Conservation (phyloP, 164 flowering plant species). For the Santalum album region DNA sequence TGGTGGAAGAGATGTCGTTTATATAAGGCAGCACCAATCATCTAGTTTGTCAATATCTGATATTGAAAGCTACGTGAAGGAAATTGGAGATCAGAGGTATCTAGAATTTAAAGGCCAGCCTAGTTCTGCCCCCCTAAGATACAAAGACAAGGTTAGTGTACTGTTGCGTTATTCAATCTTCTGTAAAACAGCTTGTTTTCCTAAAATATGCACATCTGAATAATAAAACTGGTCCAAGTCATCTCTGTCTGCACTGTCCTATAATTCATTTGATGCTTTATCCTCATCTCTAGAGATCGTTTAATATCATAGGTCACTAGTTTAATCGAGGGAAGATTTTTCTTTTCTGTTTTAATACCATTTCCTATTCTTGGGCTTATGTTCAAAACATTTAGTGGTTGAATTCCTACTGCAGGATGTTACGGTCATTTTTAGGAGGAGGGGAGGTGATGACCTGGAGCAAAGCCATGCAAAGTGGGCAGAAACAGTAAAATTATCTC, state of each 20-base stretch:
- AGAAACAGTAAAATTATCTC: constrained; percentile 57
- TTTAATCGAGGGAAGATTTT: neutral
- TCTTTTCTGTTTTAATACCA: neutral
- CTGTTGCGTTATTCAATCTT: neutral
- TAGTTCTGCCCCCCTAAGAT: constrained; percentile 42
- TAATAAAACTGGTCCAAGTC: no score
- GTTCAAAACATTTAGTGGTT: neutral
- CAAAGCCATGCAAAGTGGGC: constrained; percentile 85
- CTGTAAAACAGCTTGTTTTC: no score
- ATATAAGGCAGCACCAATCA: constrained; percentile 87
- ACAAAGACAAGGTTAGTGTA: constrained; percentile 79
- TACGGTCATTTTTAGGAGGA: constrained; percentile 90
- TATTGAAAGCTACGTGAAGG: constrained; percentile 66
- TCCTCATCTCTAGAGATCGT: no score
- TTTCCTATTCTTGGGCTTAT: neutral
- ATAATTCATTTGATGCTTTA: no score
- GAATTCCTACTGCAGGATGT: constrained; percentile 68
- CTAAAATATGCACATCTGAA: no score
- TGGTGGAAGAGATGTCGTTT: constrained; percentile 95
- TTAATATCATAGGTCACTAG: no score
- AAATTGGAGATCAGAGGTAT: constrained; percentile 79
- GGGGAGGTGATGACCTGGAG: constrained; percentile 98
- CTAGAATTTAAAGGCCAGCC: constrained; percentile 43
- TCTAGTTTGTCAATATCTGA: constrained; percentile 67
- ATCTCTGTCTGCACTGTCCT: no score